A percentile compares a stretch with the other conserved stretches of the same genome.
These are phyloP conservation scores for Xylariales sp. DNA, from an alignment of 2,329 filamentous ascomycete genomes.

Conservation along the genomic window DNA sequence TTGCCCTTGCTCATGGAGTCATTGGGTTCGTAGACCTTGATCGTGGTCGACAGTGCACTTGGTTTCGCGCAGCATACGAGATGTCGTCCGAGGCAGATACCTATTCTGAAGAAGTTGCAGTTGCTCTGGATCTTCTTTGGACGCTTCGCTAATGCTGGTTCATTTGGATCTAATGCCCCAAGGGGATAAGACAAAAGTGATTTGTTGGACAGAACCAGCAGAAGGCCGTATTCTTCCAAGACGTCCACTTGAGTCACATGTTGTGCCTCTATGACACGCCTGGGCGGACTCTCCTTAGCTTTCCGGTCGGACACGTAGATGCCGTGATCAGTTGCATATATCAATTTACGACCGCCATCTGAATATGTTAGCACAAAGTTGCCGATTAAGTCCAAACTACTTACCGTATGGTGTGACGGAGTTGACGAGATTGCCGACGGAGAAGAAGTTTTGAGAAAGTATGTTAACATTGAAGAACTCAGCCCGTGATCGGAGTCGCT, in stretches of 20 bases:
- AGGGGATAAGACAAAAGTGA: conserved; percentile 90
- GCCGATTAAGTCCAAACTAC: conserved; percentile 47
- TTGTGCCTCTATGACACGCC: conserved; percentile 84
- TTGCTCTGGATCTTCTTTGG: conserved; percentile 97
- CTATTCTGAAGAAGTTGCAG: conserved; percentile 98
- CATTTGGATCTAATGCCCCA: conserved; percentile 85
- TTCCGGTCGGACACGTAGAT: conserved; percentile 93
- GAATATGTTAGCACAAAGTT: conserved; percentile 39
- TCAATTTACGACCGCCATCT: conserved; percentile 95
- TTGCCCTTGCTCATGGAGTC: conserved; percentile 93
- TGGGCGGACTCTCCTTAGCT: conserved; percentile 83
- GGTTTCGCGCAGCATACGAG: conserved; percentile 97
- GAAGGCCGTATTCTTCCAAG: conserved; percentile 91
- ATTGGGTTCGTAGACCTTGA: conserved; percentile 99
- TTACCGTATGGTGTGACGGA: conserved; percentile 91
- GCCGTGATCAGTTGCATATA: conserved; percentile 93
- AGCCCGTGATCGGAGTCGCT: conserved; percentile 85
- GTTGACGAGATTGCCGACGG: conserved; percentile 83
- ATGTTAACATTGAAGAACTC: conserved; percentile 86
- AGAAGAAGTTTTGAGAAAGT: conserved; percentile 70
- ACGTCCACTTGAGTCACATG: conserved; percentile 96
- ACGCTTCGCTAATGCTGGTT: conserved; percentile 82
- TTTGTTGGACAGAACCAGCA: conserved; percentile 93
- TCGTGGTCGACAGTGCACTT: conserved; percentile 90
- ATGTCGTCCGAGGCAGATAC: conserved; percentile 92